Percentiles rank a stretch among this genome's conserved stretches.
Evolutionary conservation across 108 stramenopile genomes (phyloP).

Genomic region (Skeletonema costatum): DNA sequence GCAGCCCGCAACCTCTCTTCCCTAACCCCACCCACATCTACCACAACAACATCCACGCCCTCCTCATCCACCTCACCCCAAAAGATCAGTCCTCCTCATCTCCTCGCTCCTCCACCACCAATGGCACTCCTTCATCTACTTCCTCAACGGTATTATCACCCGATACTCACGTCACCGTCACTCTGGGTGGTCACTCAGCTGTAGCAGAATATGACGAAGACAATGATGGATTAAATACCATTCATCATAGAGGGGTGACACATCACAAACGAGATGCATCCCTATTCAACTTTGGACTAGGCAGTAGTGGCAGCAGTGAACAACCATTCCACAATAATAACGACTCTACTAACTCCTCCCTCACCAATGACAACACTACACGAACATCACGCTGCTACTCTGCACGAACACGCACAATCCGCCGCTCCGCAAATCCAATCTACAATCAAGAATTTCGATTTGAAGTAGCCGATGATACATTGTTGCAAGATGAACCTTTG

Average conservation of each 20-base stretch:
- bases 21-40: conserved; percentile 18
- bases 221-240: conserved; percentile 1
- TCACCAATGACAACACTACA: conserved; percentile 2
- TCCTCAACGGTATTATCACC: conserved; percentile 30
- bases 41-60: background rate
- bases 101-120: conserved; percentile 52
- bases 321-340: background rate
- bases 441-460: conserved; percentile 97
- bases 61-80: conserved; percentile 21
- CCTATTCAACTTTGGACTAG: background rate
- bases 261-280: conserved; percentile 3
- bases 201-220: conserved; percentile 67
- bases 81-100: conserved; percentile 10
- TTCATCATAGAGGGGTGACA: background rate
- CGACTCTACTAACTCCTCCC: background rate
- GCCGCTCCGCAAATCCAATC: conserved; percentile 75
- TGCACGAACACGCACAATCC: conserved; percentile 78
- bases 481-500: conserved; percentile 96
- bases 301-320: background rate
- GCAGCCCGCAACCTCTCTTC: conserved; percentile 89
- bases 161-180: conserved; percentile 76
- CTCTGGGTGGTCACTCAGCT: conserved; percentile 70
- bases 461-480: conserved; percentile 93
- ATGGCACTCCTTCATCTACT: conserved; percentile 18
- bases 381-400: conserved; percentile 81